These are phyloP conservation scores for Cutaneotrichosporon curvatum DNA, from an alignment of 1,284 basidiomycete species.

Conservation along the genomic window DNA sequence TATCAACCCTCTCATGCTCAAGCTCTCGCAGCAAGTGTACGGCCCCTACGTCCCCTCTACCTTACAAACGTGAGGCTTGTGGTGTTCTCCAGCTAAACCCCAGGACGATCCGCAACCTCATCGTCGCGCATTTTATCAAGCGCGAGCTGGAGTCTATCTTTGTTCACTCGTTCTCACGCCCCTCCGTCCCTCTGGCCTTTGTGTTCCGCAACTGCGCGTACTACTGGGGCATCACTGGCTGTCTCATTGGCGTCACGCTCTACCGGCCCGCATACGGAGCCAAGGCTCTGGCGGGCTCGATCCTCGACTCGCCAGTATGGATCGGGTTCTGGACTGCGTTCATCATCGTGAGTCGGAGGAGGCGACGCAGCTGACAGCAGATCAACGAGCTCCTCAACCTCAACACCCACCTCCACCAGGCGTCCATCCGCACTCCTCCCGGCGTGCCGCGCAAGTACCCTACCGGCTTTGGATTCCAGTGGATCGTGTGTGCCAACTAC, in stretches of 20 bases:
- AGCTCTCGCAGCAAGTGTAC: constrained; percentile 49
- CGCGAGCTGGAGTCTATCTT: constrained; percentile 90
- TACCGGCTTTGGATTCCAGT: constrained; percentile 66
- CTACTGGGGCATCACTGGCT: constrained; percentile 76
- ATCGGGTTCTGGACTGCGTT: constrained; percentile 60
- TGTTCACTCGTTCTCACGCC: constrained; percentile 89
- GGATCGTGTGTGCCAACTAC: constrained; percentile 89
- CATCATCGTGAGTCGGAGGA: constrained; percentile 60
- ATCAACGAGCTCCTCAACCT: constrained; percentile 83
- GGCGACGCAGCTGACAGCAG: constrained; percentile 48
- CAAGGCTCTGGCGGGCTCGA: constrained; percentile 59
- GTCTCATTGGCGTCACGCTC: constrained; percentile 68
- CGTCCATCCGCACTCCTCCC: constrained; percentile 72
- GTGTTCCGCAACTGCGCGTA: constrained; percentile 87
- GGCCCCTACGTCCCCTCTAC: constrained; percentile 32
- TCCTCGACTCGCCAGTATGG: constrained; percentile 62
- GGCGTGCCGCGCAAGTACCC: constrained; percentile 78
- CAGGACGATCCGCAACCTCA: constrained; percentile 70
- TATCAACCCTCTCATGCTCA: constrained; percentile 83
- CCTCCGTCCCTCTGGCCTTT: constrained; percentile 82
- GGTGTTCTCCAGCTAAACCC: not conserved
- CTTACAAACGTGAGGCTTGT: constrained; percentile 19
- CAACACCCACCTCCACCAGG: constrained; percentile 71
- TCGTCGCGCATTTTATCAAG: constrained; percentile 83
- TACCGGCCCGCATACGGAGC: constrained; percentile 65